Percentiles rank a stretch among this genome's conserved stretches.
Evolutionary conservation across 2,329 filamentous ascomycete genomes (phyloP).

Genomic region (Ramichloridium luteum): DNA sequence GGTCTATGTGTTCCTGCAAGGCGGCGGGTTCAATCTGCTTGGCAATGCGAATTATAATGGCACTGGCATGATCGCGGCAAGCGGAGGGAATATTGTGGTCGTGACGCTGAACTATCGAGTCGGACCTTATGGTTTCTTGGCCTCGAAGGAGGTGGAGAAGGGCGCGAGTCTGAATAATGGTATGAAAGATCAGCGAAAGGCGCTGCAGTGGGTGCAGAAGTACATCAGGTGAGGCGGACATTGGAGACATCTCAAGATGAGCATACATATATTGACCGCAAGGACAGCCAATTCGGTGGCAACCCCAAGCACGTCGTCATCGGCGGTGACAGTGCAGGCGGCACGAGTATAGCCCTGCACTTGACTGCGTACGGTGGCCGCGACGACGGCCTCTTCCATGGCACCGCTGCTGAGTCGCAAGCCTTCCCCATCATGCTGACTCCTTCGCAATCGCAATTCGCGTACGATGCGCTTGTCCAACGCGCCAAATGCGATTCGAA

Average conservation of each 20-base stretch:
- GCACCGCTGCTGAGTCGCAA: slow-evolving; percentile 42
- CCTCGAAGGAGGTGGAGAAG: slow-evolving; percentile 40
- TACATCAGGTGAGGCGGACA: too few species aligned
- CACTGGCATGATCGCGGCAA: slow-evolving; percentile 47
- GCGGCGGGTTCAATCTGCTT: slow-evolving; percentile 37
- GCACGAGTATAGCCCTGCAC: slow-evolving; percentile 51
- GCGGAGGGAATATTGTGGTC: slow-evolving; percentile 50
- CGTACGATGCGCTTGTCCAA: slow-evolving; percentile 39
- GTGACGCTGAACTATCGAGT: slow-evolving; percentile 69
- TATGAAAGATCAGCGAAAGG: slow-evolving; percentile 56
- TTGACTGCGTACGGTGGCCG: slow-evolving; percentile 43
- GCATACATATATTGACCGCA: too few species aligned
- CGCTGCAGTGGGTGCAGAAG: slow-evolving; percentile 55
- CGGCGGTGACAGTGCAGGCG: slow-evolving; percentile 58
- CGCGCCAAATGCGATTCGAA: slow-evolving; percentile 35
- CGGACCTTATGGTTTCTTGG: slow-evolving; percentile 60
- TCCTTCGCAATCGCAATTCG: slow-evolving; percentile 37
- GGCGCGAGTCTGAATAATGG: slow-evolving; percentile 53
- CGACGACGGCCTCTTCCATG: slow-evolving; percentile 39
- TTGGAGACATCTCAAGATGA: too few species aligned
- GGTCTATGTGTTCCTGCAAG: slow-evolving; percentile 48
- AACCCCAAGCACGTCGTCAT: slow-evolving; percentile 55
- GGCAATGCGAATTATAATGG: slow-evolving; percentile 44
- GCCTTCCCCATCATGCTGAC: slow-evolving; percentile 40
- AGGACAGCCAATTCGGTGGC: slow-evolving; percentile 57